Percentiles rank a stretch among this genome's conserved stretches.
Evolutionary conservation across 441 rosid species (phyloP).

Genomic region (Cnidoscolus chayamansa): DNA sequence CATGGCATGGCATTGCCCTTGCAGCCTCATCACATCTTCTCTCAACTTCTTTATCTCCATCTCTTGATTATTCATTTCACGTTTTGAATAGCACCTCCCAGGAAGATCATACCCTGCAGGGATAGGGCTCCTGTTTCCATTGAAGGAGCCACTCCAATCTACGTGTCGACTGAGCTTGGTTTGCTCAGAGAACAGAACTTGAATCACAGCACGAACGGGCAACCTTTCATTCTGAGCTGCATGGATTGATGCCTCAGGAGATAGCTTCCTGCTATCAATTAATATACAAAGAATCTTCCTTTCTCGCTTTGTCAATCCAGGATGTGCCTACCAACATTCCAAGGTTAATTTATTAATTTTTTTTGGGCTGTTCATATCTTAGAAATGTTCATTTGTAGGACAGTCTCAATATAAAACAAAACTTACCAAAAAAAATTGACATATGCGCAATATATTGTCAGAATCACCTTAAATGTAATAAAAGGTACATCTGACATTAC

Average conservation of each 20-base stretch:
- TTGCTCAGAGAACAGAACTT: slow-evolving; percentile 68
- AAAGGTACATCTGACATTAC: slow-evolving; percentile 2
- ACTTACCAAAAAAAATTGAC: not conserved
- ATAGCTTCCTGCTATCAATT: slow-evolving; percentile 63
- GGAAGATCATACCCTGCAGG: slow-evolving; percentile 32
- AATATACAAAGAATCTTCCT: slow-evolving; percentile 59
- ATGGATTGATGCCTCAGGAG: slow-evolving; percentile 71
- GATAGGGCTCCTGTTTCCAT: slow-evolving; percentile 46
- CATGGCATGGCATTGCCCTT: slow-evolving; percentile 49
- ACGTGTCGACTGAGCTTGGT: slow-evolving; percentile 47
- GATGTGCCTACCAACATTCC: slow-evolving; percentile 53
- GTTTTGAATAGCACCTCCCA: slow-evolving; percentile 55
- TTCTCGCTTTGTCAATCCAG: slow-evolving; percentile 60
- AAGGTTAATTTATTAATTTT: too few relatives aligned
- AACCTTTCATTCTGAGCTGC: slow-evolving; percentile 77
- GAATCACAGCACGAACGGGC: slow-evolving; percentile 71
- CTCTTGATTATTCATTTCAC: slow-evolving; percentile 53
- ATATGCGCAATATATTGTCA: too few relatives aligned
- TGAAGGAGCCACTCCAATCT: slow-evolving; percentile 66
- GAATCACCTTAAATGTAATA: not conserved
- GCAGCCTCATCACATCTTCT: slow-evolving; percentile 62
- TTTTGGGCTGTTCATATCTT: not conserved
- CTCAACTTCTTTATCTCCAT: slow-evolving; percentile 55
- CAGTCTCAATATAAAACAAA: not conserved
- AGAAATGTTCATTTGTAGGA: not conserved